A percentile compares a stretch with the other conserved stretches of the same genome.
Conservation (phyloP, 306 rosid genomes). For the Trichosanthes cucumerina region DNA sequence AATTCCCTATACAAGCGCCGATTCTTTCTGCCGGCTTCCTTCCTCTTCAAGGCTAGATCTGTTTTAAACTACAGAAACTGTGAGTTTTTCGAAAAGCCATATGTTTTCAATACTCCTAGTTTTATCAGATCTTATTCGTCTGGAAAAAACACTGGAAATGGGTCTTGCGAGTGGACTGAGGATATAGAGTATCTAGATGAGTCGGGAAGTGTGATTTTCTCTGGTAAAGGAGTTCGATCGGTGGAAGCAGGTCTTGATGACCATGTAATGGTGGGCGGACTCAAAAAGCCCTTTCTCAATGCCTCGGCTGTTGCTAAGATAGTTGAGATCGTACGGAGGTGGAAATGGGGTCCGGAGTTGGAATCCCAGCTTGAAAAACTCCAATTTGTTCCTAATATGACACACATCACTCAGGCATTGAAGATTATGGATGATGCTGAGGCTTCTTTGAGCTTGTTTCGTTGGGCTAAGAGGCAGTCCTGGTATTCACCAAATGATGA, state of each 20-base stretch:
- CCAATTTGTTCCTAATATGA: constrained; percentile 76
- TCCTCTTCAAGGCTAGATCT: background rate
- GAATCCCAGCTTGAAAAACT: constrained; percentile 83
- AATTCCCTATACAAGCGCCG: background rate
- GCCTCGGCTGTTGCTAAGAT: constrained; percentile 73
- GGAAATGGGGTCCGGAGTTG: constrained; percentile 99
- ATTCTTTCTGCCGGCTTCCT: background rate
- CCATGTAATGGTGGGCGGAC: constrained; percentile 83
- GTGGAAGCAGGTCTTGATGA: constrained; percentile 85
- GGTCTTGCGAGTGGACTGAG: constrained; percentile 56
- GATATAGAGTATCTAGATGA: constrained; percentile 88
- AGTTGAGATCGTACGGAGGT: constrained; percentile 78
- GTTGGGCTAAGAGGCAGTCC: constrained; percentile 83
- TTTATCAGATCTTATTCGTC: constrained; percentile 33
- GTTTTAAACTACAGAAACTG: no score
- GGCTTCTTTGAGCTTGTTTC: constrained; percentile 65
- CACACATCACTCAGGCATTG: constrained; percentile 56
- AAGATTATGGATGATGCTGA: constrained; percentile 54
- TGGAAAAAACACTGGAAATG: constrained; percentile 22
- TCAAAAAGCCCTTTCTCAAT: constrained; percentile 63
- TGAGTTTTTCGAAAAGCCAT: background rate
- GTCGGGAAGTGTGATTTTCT: constrained; percentile 62
- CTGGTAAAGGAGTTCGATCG: constrained; percentile 70
- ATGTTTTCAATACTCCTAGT: background rate
- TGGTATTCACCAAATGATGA: constrained; percentile 73